phyloP scores from a whole-genome alignment of 2,329 filamentous ascomycete genomes.

The Talaromyces sp. region DNA sequence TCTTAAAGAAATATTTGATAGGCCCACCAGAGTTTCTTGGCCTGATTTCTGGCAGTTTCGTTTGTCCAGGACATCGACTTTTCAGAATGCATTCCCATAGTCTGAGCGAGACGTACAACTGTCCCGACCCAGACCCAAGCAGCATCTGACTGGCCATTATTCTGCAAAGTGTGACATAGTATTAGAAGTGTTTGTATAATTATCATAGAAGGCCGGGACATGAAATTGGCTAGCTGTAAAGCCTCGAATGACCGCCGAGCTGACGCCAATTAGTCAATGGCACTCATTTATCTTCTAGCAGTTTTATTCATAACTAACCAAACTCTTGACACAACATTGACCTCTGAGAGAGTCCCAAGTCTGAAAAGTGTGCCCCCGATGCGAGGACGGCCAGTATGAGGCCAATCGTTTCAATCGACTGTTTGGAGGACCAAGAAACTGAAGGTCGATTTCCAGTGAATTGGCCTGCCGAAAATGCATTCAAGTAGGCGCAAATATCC shows the following conservation, averaged over 20 bases:
- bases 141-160: conserved; percentile 27
- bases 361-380: conserved; percentile 27
- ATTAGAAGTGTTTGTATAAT: conserved; percentile 53
- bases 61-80: background rate
- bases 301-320: conserved; percentile 13
- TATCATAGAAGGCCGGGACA: conserved; percentile 51
- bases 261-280: background rate
- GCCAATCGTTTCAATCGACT: conserved; percentile 23
- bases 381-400: conserved; percentile 24
- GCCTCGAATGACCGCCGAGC: conserved; percentile 40
- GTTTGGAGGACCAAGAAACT: conserved; percentile 10
- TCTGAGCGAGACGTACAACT: conserved; percentile 27
- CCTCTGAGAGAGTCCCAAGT: conserved; percentile 21
- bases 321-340: conserved; percentile 21
- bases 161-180: conserved; percentile 45
- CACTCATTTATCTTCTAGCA: too few species aligned
- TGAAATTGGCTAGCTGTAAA: conserved; percentile 53
- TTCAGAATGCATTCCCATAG: conserved; percentile 34
- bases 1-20: background rate
- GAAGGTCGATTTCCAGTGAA: background rate
- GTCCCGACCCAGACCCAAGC: conserved; percentile 26
- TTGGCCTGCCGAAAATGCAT: conserved; percentile 16
- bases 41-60: conserved; percentile 11
- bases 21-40: background rate
- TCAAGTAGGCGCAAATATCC: conserved; percentile 25